Conservation (phyloP, 2,329 filamentous ascomycete genomes). For the Didymella exigua region DNA sequence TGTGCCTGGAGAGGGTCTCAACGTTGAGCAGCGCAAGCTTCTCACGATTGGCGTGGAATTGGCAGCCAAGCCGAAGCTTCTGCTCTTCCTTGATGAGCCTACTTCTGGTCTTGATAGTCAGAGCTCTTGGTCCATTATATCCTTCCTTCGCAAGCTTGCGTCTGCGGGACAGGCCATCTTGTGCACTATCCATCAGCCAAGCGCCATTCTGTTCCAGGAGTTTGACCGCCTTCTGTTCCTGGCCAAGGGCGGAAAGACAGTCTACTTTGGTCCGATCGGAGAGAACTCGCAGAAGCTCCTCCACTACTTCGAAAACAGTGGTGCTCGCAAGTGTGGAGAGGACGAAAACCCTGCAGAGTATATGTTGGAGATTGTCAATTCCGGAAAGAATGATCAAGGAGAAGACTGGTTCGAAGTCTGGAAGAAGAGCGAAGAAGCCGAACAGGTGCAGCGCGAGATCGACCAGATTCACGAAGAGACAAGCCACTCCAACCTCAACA, state of each 20-base stretch:
- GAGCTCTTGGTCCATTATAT: constrained; percentile 67
- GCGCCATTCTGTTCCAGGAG: constrained; percentile 52
- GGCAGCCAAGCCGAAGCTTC: constrained; percentile 68
- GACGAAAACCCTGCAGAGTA: constrained; percentile 77
- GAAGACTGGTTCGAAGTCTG: constrained; percentile 52
- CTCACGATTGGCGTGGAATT: constrained; percentile 75
- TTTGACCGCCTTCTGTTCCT: constrained; percentile 55
- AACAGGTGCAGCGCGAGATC: constrained; percentile 45
- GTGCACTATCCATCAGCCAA: constrained; percentile 56
- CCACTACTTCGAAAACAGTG: constrained; percentile 66
- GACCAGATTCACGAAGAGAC: constrained; percentile 49
- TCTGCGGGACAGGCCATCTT: constrained; percentile 53
- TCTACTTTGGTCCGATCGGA: constrained; percentile 57
- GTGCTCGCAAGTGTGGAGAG: constrained; percentile 63
- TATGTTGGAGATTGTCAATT: constrained; percentile 64
- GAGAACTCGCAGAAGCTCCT: constrained; percentile 49
- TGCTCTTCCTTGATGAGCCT: constrained; percentile 67
- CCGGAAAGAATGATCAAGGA: constrained; percentile 37
- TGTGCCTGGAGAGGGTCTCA: constrained; percentile 66
- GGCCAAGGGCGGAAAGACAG: constrained; percentile 51
- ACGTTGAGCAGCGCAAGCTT: constrained; percentile 72
- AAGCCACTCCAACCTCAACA: constrained; percentile 31
- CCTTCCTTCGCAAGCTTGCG: constrained; percentile 67
- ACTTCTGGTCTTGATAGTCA: constrained; percentile 62
- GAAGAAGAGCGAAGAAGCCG: constrained; percentile 33